Conservation (phyloP, 208 protist genomes). For the Wallacemonas sp. region DNA sequence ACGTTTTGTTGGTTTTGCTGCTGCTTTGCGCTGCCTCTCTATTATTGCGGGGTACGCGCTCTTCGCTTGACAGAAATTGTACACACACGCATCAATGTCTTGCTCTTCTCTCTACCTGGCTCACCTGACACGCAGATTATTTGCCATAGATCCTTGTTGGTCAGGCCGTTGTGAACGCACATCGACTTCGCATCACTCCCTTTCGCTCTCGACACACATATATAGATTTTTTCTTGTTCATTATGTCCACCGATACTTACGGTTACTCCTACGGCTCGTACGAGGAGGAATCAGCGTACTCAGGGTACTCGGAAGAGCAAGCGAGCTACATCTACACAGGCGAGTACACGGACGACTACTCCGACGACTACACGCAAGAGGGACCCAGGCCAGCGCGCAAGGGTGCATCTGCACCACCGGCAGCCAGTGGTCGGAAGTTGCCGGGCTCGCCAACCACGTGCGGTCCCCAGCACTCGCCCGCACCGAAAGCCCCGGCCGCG, state of each 20-base stretch:
- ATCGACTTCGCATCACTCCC: no score
- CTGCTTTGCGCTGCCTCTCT: not conserved
- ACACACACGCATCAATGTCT: constrained; percentile 1
- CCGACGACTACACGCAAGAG: not conserved
- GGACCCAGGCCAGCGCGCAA: not conserved
- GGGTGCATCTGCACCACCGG: not conserved
- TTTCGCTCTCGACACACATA: not conserved
- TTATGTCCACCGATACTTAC: constrained; percentile 9
- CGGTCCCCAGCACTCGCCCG: not conserved
- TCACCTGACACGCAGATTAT: not conserved
- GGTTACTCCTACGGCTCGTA: constrained; percentile 17
- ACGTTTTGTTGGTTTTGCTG: no score
- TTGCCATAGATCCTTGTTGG: no score
- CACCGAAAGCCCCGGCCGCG: not conserved
- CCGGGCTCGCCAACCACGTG: no score
- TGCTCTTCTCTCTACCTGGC: constrained; percentile 7
- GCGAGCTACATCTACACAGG: not conserved
- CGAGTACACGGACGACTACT: constrained; percentile 6
- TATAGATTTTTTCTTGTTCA: constrained; percentile 5
- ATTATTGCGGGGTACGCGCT: not conserved
- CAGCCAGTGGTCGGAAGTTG: not conserved
- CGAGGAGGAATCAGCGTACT: constrained; percentile 1
- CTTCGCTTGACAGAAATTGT: constrained; percentile 6
- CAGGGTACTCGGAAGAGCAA: not conserved
- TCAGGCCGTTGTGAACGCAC: no score